Percentiles rank a stretch among this genome's conserved stretches.
These are phyloP conservation scores for Ogataea dorogensis DNA, from an alignment of 805 yeast species.

Conservation along the genomic window DNA sequence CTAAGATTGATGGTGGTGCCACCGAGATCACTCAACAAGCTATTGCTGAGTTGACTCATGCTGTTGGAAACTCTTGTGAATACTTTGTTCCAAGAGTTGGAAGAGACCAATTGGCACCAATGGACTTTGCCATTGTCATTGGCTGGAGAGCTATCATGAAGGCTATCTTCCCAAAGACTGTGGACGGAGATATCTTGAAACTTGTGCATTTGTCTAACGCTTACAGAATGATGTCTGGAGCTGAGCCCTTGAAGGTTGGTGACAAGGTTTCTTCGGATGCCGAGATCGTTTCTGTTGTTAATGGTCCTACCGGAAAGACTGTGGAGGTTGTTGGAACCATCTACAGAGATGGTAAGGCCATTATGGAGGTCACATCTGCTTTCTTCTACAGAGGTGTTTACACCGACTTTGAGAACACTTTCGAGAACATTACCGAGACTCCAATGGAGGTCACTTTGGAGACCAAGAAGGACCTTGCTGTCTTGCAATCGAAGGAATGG, in stretches of 20 bases:
- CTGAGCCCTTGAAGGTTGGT: slow-evolving; percentile 82
- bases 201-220: slow-evolving; percentile 95
- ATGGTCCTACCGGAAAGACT: slow-evolving; percentile 90
- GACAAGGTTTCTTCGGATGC: slow-evolving; percentile 84
- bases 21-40: slow-evolving; percentile 69
- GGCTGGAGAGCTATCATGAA: slow-evolving; percentile 98
- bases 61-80: slow-evolving; percentile 95
- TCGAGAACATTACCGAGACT: slow-evolving; percentile 82
- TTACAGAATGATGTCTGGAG: slow-evolving; percentile 89
- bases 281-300: slow-evolving; percentile 80
- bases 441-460: slow-evolving; percentile 77
- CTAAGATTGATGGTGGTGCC: slow-evolving; percentile 67
- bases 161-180: slow-evolving; percentile 94
- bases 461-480: slow-evolving; percentile 86
- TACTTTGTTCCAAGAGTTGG: slow-evolving; percentile 89
- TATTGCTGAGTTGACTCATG: slow-evolving; percentile 91
- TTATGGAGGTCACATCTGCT: slow-evolving; percentile 91
- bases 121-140: slow-evolving; percentile 98
- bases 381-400: slow-evolving; percentile 96
- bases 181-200: slow-evolving; percentile 93
- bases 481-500: slow-evolving; percentile 95
- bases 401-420: slow-evolving; percentile 85
- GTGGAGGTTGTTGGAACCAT: slow-evolving; percentile 94
- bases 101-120: slow-evolving; percentile 86
- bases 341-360: slow-evolving; percentile 70